Evolutionary conservation across 2,329 filamentous ascomycete species (phyloP), one percentile per base, ranked within the genome.

Genomic region (Ceratocystis cacaofunesta): DNA sequence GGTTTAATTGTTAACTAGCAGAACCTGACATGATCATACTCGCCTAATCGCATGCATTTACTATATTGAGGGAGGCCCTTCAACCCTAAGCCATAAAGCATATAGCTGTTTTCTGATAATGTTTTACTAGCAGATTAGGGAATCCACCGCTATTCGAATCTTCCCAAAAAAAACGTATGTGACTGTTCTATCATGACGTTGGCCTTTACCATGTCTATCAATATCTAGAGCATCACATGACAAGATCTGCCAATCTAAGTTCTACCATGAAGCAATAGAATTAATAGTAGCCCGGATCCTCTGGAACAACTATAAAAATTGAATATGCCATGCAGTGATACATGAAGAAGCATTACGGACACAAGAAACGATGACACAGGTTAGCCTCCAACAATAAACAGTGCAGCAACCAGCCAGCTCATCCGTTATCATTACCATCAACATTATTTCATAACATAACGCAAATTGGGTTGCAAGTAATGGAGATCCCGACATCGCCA

Each of bases 351-450:
- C 36, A 41, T 41, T 41, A 41, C 36, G 8, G 36, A 41, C 36
- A 41, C 36, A 41, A 41, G 10, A 41, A 41, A 41, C 36, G 36
- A 41, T 41, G 30, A 58, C 55, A 58, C 12, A 58, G 28, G 15
- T 58, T 32, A n/a, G 32, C 30, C 52, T n/a, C 28, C 25, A 58
- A 58, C 30, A 58, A 58, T 6, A 58, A 36, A 58, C 28, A 58
- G 8, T 8, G 22, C 25, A 58, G 36, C 36, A 41, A 41, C 36
- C 36, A 41, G 7, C 55, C 22, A 58, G 30, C 55, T 58, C 55
- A 25, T 58, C 55, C 55, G 17, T 58, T 36, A 58, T 58, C 55
- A 58, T 58, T 32, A 58, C 44, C 19, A 44, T 62, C 60, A 44
- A 44, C 60, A 22, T 46, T 62, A 22, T 62, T 46, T 30, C 60